phyloP scores from a whole-genome alignment of 345 rosid genomes.

The Viola odorata region DNA sequence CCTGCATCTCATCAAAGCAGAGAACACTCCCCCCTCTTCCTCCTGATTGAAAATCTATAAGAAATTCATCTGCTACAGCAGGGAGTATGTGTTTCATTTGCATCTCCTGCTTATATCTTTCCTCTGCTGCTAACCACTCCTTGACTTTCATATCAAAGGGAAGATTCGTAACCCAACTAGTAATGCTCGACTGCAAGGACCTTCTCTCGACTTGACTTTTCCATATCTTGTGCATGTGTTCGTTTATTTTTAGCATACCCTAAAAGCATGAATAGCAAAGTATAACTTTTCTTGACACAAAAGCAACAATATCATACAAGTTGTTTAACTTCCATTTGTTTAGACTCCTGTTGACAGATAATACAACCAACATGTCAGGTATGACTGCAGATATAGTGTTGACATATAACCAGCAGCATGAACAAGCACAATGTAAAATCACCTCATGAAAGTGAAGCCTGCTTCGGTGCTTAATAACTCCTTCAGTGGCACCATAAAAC shows the following conservation, averaged over 20 bases:
- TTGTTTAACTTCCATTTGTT: neutral
- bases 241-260: slow-evolving; percentile 93
- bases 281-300: neutral
- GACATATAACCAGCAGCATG: neutral
- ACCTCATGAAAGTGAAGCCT: slow-evolving; percentile 93
- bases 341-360: neutral
- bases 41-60: slow-evolving; percentile 47
- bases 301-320: neutral
- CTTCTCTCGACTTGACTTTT: slow-evolving; percentile 64
- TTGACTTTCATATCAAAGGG: slow-evolving; percentile 78
- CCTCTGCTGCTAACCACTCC: slow-evolving; percentile 91
- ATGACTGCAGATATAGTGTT: neutral
- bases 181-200: slow-evolving; percentile 48
- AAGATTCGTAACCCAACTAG: slow-evolving; percentile 79
- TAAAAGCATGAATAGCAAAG: slow-evolving; percentile 19
- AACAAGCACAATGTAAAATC: slow-evolving; percentile 12
- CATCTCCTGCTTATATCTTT: slow-evolving; percentile 71
- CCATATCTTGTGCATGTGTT: slow-evolving; percentile 86
- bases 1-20: slow-evolving; percentile 98
- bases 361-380: neutral
- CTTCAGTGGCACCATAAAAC: slow-evolving; percentile 74
- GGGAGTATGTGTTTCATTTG: slow-evolving; percentile 85
- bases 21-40: slow-evolving; percentile 74
- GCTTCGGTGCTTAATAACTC: slow-evolving; percentile 56
- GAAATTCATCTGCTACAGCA: slow-evolving; percentile 83